These are phyloP conservation scores for Clathrus columnatus DNA, from an alignment of 768 basidiomycete genomes.

Conservation along the genomic window DNA sequence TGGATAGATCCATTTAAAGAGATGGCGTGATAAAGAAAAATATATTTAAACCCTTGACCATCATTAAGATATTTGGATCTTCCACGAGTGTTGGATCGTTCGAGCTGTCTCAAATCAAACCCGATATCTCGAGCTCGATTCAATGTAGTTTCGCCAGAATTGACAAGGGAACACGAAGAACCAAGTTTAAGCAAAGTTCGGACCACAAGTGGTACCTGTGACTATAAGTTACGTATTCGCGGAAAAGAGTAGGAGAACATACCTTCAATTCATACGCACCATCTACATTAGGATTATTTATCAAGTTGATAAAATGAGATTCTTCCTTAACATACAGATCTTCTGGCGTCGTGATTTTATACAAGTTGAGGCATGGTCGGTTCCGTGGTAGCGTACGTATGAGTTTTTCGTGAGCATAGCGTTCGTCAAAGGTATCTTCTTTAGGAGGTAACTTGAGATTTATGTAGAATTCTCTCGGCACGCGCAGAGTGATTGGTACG, in stretches of 20 bases:
- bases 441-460: constrained; percentile 68
- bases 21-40: constrained; percentile 83
- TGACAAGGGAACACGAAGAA: constrained; percentile 65
- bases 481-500: constrained; percentile 70
- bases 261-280: constrained; percentile 94
- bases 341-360: constrained; percentile 76
- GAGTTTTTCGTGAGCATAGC: constrained; percentile 68
- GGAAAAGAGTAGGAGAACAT: constrained; percentile 13
- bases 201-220: constrained; percentile 70
- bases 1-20: constrained; percentile 69
- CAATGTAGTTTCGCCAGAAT: constrained; percentile 54
- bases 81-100: constrained; percentile 46
- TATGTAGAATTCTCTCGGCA: constrained; percentile 89
- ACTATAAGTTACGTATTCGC: not conserved
- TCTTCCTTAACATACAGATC: constrained; percentile 75
- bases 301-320: constrained; percentile 87
- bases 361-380: constrained; percentile 68
- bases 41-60: constrained; percentile 62
- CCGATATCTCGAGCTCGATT: constrained; percentile 76
- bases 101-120: constrained; percentile 77
- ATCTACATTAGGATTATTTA: constrained; percentile 90
- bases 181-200: constrained; percentile 80
- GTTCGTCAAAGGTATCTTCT: constrained; percentile 58
- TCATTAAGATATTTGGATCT: constrained; percentile 65
- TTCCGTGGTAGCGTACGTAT: constrained; percentile 73